These are phyloP conservation scores for Testicularia cyperi DNA, from an alignment of 1,284 basidiomycete species.

Conservation along the genomic window DNA sequence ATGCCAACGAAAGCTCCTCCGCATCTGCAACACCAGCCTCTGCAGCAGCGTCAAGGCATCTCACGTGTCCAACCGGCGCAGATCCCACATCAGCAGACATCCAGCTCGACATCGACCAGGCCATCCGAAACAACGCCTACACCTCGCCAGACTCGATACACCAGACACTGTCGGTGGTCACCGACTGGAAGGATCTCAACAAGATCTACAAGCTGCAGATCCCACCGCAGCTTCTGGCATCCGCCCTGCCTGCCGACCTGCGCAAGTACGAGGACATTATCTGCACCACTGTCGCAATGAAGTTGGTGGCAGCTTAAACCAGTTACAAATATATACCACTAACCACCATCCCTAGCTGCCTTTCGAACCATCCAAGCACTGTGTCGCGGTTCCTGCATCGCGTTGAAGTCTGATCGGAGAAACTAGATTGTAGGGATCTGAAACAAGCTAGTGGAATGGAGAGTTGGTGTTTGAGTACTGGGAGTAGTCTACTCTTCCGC, in stretches of 20 bases:
- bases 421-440: no score
- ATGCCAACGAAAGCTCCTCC: no score
- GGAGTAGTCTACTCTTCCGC: slow-evolving; percentile 12
- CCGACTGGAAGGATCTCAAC: slow-evolving; percentile 42
- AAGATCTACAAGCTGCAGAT: slow-evolving; percentile 42
- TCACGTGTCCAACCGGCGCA: not conserved
- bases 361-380: no score
- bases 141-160: no score
- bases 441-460: no score
- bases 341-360: no score
- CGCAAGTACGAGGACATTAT: slow-evolving; percentile 24
- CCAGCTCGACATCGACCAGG: slow-evolving; percentile 15
- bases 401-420: no score
- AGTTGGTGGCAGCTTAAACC: slow-evolving; percentile 23
- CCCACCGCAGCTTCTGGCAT: slow-evolving; percentile 4
- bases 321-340: no score
- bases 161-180: slow-evolving; percentile 7
- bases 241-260: not conserved
- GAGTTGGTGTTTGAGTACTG: no score
- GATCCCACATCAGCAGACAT: not conserved
- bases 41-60: not conserved
- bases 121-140: slow-evolving; percentile 10
- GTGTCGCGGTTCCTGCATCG: no score
- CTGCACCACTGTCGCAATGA: slow-evolving; percentile 39
- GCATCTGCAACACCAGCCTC: not conserved